Percentiles rank a stretch among this genome's conserved stretches.
These are phyloP conservation scores for Penicillium vulpinum DNA, from an alignment of 2,329 filamentous ascomycete species.

Conservation along the genomic window DNA sequence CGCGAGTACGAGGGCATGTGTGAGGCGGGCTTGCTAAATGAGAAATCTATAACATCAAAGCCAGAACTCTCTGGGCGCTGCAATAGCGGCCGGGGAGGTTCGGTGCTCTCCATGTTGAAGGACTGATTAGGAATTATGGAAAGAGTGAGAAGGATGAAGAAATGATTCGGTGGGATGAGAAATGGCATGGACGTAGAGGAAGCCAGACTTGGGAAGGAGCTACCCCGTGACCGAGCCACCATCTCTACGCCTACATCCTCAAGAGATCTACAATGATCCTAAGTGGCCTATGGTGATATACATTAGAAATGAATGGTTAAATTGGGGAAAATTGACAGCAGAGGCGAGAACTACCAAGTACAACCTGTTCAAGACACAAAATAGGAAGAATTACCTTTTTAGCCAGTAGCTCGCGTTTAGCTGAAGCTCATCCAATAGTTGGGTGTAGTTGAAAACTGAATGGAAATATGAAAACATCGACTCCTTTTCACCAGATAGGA, in stretches of 20 bases:
- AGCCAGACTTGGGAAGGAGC: neutral
- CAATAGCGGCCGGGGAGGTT: constrained; percentile 20
- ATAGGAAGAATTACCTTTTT: neutral
- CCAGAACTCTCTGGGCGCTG: constrained; percentile 34
- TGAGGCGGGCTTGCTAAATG: constrained; percentile 35
- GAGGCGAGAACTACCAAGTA: neutral
- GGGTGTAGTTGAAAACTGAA: neutral
- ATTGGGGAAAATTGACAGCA: neutral
- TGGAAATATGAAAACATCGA: neutral
- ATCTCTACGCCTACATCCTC: neutral
- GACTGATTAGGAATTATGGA: neutral
- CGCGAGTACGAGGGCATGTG: constrained; percentile 27
- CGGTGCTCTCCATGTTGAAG: neutral
- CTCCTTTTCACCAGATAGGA: neutral
- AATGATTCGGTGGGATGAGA: neutral
- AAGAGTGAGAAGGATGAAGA: neutral
- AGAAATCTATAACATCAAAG: constrained; percentile 32
- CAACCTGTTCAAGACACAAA: neutral
- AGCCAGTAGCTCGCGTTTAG: neutral
- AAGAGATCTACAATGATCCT: too few species aligned
- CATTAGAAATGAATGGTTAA: neutral
- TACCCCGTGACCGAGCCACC: neutral
- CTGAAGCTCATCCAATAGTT: neutral
- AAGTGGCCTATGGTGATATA: too few species aligned
- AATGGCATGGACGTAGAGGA: neutral